Base-by-base conservation (phyloP, 2,329 filamentous ascomycete genomes). In the Penicillium sp. region DNA sequence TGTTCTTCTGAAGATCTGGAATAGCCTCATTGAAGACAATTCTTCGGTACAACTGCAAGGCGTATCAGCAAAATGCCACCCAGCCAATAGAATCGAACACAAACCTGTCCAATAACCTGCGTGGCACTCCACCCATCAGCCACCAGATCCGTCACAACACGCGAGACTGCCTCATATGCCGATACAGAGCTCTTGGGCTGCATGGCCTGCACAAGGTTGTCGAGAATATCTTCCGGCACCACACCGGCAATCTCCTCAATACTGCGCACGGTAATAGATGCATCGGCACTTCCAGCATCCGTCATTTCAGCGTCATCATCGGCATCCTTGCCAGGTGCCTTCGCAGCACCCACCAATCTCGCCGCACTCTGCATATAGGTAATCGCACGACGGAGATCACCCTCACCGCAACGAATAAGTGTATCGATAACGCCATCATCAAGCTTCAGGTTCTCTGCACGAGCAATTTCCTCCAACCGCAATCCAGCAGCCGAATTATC, bases 191-290 rank as follows among this genome's bases (percentile, higher is more conserved):
- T 78, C 54, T 75, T 79, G 4, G 89, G 87, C 57, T 87, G 85
- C 73, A 97, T 86, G 14, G 89, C 86, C 49, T 81, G 72, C 10
- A 88, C 74, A 13, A 98, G 76, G 7, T 69, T 70, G 45, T 86
- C 78, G 40, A 98, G 81, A 1, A 89, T 87, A 9, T 67, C 59
- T 11, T 84, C 78, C 0, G 94, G 93, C 56, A 99, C 90, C 2
- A 97, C 89, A 45, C 94, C 93, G 0, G 93, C 91, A 65, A 98
- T 98, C 60, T 98, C 93, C 65, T 97, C 88, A 38, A 98, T 81
- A 42, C 82, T 87, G 58, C 81, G 81, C 29, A 90, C 78, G 0
- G 89, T 91, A 38, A 97, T 81, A 10, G 74, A 54, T 32, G 62
- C 59, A 40, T 74, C 70, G 8, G 74, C 58, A 26, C 75, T 72